Conservation (phyloP, 1,139 yeast species). For the Geotrichum aggregatum region DNA sequence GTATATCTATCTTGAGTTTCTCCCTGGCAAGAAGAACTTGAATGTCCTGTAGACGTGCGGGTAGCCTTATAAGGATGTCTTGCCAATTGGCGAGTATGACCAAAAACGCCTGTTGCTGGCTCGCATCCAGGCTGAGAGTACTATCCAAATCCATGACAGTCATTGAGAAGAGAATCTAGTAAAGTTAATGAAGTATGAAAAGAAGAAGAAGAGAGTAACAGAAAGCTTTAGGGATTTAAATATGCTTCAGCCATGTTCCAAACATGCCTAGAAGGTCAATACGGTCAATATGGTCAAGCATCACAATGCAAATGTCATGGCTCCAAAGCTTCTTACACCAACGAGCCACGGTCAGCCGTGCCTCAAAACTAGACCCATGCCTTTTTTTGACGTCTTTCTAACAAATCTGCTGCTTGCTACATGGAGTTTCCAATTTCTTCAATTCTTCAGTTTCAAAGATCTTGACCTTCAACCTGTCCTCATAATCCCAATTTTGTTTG, state of each 20-base stretch:
- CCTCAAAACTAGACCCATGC: no score
- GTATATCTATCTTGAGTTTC: conserved; percentile 1
- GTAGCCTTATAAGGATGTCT: conserved; percentile 8
- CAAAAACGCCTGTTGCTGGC: conserved; percentile 9
- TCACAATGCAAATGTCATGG: neutral
- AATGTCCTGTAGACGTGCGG: conserved; percentile 8
- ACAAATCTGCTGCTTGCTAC: no score
- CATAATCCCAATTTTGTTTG: no score
- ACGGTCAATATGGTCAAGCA: neutral
- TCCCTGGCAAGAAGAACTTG: neutral
- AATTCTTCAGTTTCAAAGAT: no score
- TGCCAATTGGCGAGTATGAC: conserved; percentile 11
- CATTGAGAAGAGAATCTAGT: neutral
- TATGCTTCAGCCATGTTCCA: neutral
- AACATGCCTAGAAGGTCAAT: neutral
- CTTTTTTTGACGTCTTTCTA: no score
- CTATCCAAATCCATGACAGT: neutral
- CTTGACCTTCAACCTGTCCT: no score
- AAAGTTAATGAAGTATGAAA: no score
- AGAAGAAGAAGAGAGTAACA: neutral
- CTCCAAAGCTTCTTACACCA: no score
- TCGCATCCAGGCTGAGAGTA: neutral
- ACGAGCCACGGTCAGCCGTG: no score
- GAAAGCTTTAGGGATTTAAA: no score
- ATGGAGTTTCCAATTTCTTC: no score